Base-by-base conservation (phyloP, 257 asterid genomes). In the Rauvolfia tetraphylla region DNA sequence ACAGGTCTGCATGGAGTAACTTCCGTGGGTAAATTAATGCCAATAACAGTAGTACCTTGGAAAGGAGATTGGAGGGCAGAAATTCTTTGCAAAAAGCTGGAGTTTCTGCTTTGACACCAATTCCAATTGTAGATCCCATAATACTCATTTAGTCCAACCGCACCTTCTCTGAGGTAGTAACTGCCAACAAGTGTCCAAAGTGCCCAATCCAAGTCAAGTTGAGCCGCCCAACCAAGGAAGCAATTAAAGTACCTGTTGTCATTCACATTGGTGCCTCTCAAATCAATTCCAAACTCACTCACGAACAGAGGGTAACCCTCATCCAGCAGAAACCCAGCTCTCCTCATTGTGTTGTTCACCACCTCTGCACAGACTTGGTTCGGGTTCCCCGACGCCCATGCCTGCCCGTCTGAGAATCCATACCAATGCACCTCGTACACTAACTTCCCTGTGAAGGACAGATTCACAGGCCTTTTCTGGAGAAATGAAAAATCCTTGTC, bases 161-260 rank as follows among this genome's bases (percentile, higher is more conserved):
- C 85, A 36, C 98, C 97, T 81, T 90, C 87, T 79, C 98, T 82
- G 39, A 85, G 44, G 71, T 91, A 95, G 59, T 95, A 91, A 76
- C 98, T 95, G 27, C 99, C 98, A 11, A 80, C 87, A 22, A 93
- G 92, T 72, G 94, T 87, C 99, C 99, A 93, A 63, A 91, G 46
- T 27, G 98, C 97, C 98, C 97, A 93, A 38, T 95, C 98, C 53
- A 91, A 63, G 77, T 95, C 99, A 48, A 76, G 71, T 66, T 91
- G 95, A 68, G 99, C 97, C 23, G 99, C 98, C 91, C 92, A 87
- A 14, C 96, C 99, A 91, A 90, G 78, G 78, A 95, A 89, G 74
- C 98, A 95, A 73, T 91, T 91, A 81, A 95, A 79, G 82, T 58
- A 93, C 85, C 97, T 87, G 56, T 93, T 95, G 81, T 95, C 99